Percentiles rank a stretch among this genome's conserved stretches.
phyloP scores from a whole-genome alignment of 2,329 filamentous ascomycete genomes.

The Botrytis tulipae region DNA sequence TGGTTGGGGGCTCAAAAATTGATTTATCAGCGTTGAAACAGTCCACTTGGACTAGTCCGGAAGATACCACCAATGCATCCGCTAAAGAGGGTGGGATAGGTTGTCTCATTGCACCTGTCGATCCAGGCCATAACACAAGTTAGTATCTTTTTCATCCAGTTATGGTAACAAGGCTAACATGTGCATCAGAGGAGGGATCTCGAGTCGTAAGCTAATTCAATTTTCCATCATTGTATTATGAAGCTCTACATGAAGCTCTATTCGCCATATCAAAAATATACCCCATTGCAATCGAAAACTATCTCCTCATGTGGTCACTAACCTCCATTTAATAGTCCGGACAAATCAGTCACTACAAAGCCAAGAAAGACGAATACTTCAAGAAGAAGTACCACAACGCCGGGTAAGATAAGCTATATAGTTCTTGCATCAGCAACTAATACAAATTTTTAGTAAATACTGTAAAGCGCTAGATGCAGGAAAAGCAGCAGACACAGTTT shows the following conservation, averaged over 20 bases:
- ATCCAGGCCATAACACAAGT: slow-evolving; percentile 7
- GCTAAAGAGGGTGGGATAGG: slow-evolving; percentile 7
- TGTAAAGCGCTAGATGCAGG: background rate
- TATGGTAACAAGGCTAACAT: background rate
- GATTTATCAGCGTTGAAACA: background rate
- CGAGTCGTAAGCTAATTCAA: background rate
- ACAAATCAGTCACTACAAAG: slow-evolving; percentile 11
- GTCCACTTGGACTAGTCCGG: background rate
- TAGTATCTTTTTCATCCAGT: background rate
- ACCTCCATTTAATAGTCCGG: background rate
- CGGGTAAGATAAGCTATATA: background rate
- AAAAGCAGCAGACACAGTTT: slow-evolving; percentile 6
- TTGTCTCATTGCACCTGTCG: slow-evolving; percentile 15
- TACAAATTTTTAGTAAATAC: background rate
- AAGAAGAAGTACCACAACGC: slow-evolving; percentile 12
- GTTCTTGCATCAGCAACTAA: background rate
- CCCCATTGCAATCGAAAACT: background rate
- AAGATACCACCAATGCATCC: slow-evolving; percentile 17
- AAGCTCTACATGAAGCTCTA: background rate
- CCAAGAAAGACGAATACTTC: background rate
- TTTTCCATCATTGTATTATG: no score
- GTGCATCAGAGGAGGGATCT: background rate
- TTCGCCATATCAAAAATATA: no score
- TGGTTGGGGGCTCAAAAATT: background rate
- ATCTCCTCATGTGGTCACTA: background rate